phyloP scores from a whole-genome alignment of 805 yeast species.

The Huiozyma naganishii region DNA sequence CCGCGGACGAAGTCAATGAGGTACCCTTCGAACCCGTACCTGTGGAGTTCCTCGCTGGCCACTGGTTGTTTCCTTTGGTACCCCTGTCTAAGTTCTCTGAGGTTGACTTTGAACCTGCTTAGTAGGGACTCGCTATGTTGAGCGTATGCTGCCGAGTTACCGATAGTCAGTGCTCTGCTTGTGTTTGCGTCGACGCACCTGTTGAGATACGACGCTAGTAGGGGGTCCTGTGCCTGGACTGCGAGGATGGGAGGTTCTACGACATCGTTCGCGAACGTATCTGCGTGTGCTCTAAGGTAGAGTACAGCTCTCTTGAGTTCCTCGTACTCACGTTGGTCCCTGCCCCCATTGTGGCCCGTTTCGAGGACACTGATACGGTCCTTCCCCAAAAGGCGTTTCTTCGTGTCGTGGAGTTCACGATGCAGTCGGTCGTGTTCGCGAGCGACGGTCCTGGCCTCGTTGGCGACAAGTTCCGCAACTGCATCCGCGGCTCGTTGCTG shows the following conservation, averaged over 20 bases:
- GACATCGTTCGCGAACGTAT: constrained; percentile 34
- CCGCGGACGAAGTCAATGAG: constrained; percentile 63
- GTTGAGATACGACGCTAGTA: constrained; percentile 47
- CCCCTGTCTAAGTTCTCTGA: constrained; percentile 36
- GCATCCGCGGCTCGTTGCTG: constrained; percentile 9
- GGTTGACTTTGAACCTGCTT: constrained; percentile 40
- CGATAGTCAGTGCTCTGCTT: constrained; percentile 53
- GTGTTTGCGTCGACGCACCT: constrained; percentile 44
- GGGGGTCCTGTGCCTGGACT: constrained; percentile 40
- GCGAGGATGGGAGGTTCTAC: constrained; percentile 69
- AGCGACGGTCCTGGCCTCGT: constrained; percentile 28
- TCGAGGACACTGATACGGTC: constrained; percentile 45
- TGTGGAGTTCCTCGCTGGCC: constrained; percentile 29
- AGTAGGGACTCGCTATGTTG: constrained; percentile 34
- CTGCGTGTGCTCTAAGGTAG: constrained; percentile 27
- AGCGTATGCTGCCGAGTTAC: constrained; percentile 39
- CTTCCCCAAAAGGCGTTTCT: constrained; percentile 32
- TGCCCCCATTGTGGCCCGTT: constrained; percentile 1
- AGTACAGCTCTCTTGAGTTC: constrained; percentile 27
- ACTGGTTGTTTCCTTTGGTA: constrained; percentile 6
- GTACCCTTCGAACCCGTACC: constrained; percentile 72
- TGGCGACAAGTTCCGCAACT: constrained; percentile 19
- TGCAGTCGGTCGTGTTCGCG: constrained; percentile 31
- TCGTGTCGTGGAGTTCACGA: constrained; percentile 27
- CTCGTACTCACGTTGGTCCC: constrained; percentile 15